phyloP scores from a whole-genome alignment of 352 stramenopile species.

The Lagenidium giganteum region DNA sequence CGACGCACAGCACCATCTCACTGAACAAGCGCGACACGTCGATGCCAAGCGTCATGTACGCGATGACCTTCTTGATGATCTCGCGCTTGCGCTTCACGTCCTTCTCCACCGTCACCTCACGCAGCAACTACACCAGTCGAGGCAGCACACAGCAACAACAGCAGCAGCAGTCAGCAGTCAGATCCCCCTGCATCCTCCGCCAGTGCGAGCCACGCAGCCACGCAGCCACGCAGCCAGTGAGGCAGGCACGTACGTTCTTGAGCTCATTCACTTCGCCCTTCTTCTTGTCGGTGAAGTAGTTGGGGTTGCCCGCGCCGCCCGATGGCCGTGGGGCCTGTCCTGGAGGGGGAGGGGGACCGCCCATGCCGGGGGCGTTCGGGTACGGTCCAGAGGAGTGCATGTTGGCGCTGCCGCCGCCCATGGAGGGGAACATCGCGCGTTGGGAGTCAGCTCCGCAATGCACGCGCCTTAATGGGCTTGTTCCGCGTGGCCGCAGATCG shows the following conservation, averaged over 20 bases:
- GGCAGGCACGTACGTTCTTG: conserved; percentile 76
- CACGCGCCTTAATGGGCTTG: too few relatives aligned
- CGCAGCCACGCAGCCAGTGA: background rate
- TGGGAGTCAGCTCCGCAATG: too few relatives aligned
- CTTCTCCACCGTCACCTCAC: conserved; percentile 95
- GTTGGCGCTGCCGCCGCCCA: conserved; percentile 14
- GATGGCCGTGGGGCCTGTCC: conserved; percentile 17
- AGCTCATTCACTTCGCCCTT: conserved; percentile 95
- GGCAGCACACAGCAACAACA: background rate
- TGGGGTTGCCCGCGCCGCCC: conserved; percentile 43
- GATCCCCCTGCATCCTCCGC: too few relatives aligned
- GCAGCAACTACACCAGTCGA: conserved; percentile 84
- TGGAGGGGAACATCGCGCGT: too few relatives aligned
- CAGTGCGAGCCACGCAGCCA: background rate
- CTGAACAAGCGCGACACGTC: conserved; percentile 99
- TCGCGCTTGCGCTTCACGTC: conserved; percentile 97
- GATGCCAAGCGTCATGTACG: conserved; percentile 99
- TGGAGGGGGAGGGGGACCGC: conserved; percentile 8
- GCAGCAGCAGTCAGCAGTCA: conserved; percentile 1
- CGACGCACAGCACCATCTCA: conserved; percentile 97
- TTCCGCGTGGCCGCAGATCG: too few relatives aligned
- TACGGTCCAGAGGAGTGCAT: conserved; percentile 2
- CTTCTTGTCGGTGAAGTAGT: conserved; percentile 90
- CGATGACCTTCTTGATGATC: conserved; percentile 99
- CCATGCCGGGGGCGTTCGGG: background rate